Conservation (phyloP, 257 asterid species). For the Orobanche coerulescens region DNA sequence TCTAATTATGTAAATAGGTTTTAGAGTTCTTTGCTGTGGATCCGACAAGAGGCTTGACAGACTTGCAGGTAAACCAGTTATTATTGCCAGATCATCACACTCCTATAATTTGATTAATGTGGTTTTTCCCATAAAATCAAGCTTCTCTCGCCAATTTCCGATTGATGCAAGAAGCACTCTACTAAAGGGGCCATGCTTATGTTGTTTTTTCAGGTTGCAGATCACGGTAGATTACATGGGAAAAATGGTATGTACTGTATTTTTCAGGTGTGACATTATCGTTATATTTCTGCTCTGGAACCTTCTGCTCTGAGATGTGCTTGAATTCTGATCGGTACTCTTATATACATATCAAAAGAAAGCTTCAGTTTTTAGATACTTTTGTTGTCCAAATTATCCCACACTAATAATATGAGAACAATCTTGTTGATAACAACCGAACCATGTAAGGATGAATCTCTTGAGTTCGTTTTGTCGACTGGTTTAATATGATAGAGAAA, state of each 20-base stretch:
- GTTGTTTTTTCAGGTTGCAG: conserved; percentile 55
- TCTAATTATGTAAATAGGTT: conserved; percentile 40
- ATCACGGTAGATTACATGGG: conserved; percentile 69
- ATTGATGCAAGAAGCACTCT: neutral
- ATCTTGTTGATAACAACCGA: neutral
- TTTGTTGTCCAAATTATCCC: neutral
- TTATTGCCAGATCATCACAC: conserved; percentile 12
- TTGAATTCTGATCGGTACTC: neutral
- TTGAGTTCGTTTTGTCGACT: neutral
- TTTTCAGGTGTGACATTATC: conserved; percentile 2
- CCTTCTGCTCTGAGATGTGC: no score
- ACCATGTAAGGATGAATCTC: conserved; percentile 6
- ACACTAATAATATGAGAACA: no score
- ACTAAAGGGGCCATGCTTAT: neutral
- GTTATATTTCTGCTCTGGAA: neutral
- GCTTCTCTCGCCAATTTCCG: neutral
- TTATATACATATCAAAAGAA: neutral
- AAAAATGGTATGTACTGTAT: conserved; percentile 53
- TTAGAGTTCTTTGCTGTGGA: conserved; percentile 73
- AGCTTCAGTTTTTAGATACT: neutral
- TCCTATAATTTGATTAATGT: no score
- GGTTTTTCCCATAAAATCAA: neutral
- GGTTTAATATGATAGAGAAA: no score
- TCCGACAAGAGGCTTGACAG: conserved; percentile 72
- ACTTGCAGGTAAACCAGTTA: conserved; percentile 50